Base-by-base conservation (phyloP, 2,329 filamentous ascomycete species). In the Phaeosphaeriaceae sp. region DNA sequence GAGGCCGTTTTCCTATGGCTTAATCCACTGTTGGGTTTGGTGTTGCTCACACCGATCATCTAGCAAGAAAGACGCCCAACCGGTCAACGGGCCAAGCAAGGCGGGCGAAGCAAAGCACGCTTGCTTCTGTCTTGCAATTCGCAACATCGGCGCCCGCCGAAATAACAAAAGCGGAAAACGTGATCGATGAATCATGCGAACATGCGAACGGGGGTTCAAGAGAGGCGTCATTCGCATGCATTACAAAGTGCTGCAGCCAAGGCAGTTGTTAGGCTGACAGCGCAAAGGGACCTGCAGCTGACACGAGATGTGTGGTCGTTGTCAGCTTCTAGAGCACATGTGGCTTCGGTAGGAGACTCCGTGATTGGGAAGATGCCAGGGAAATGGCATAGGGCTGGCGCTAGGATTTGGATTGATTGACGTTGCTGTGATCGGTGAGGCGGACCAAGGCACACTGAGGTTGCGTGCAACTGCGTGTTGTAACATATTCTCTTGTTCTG, bases 211-310 rank as follows among this genome's bases (percentile, higher is more conserved):
- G 31, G 41, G 45, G 49, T 47, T 48, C 49, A 15, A 36, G 31
- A 15, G 13, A 11, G 40, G 46, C 42, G 51, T 31, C 40, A 52
- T 19, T 45, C 21, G 51, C 41, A 48, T 45, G 47, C 31, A 36
- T 36, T 36, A 36, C 31, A 45, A 54, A 25, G 42, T 40, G 49
- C 25, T 33, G 48, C 45, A 41, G 31, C 48, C 36, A 56, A 55
- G 58, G 57, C 41, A 54, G 25, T 52, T 44, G 40, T 55, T 62
- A 62, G 56, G 62, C 56, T 60, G 58, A 57, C 58, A 48, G 48
- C 49, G 22, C 20, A 20, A 56, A 58, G 27, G 65, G 60, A 69
- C 65, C 66, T 70, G 67, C 67, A 70, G 66, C 67, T 70, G 67
- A 70, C 66, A 67, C 52, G 58, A 61, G 36, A 19, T 22, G 7